Base-by-base conservation (phyloP, 441 rosid genomes). In the Manihot esculenta region DNA sequence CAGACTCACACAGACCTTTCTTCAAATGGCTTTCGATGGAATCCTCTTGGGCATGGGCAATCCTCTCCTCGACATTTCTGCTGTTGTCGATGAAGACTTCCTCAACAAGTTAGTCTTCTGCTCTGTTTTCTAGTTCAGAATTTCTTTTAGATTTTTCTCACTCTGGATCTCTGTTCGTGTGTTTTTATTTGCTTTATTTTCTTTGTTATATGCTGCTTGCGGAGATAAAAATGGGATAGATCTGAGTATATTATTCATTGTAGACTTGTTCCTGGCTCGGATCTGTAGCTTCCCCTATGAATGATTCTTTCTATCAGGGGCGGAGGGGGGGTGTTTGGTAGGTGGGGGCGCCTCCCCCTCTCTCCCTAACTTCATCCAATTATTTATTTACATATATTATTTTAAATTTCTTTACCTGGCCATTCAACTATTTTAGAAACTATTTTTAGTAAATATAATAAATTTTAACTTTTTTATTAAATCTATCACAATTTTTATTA, bases 41-140 rank as follows among this genome's bases (percentile, higher is more conserved):
- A 77, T 89, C 69, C 80, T 94, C 3, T 21, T 94, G 77, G 99
- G 99, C 7, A 92, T 94, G 97, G 98, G 99, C 24, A 94, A 92
- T 66, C 99, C 99, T 12, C 97, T 94, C 45, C 91, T 94, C 70
- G 99, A 94, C 88, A 85, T 92, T 79, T 89, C 96, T 9, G 87
- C 97, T 59, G 92, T 90, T 61, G 99, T 94, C 49, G 93, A 92
- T 77, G 88, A 90, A 5, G 89, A 82, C 0, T 94, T 94, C 83
- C 80, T 94, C 83, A 35, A 78, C 20, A 94, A 82, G 98, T 89
- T 68, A 74, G 86, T 72, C 63, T 71, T 20, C 15, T 24, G 30
- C 54, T 50, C 21, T n/a, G 55, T 50, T 50, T 50, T n/a, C 20
- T 50, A 7, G 9, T 23, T 20, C 3, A n/a, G 23, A n/a, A 35